Conservation (phyloP, 2,329 filamentous ascomycete species). For the Pyrenophora teres region DNA sequence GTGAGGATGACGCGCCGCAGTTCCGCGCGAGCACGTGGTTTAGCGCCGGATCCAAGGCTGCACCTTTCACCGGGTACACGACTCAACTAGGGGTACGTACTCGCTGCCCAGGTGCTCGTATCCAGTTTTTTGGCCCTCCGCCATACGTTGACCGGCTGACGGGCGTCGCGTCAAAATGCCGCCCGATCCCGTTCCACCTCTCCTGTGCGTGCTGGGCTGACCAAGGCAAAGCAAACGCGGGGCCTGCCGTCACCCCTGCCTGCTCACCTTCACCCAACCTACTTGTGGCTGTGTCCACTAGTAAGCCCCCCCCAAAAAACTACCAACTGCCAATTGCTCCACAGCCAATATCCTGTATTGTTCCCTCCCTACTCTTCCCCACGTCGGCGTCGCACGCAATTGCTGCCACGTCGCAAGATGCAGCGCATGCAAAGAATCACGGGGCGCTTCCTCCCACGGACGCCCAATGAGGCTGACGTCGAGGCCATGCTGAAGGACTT, state of each 20-base stretch:
- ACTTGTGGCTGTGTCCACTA: slow-evolving; percentile 26
- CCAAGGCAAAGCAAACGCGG: slow-evolving; percentile 27
- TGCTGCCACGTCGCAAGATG: slow-evolving; percentile 55
- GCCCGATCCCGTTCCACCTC: slow-evolving; percentile 1
- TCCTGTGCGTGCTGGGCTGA: slow-evolving; percentile 7
- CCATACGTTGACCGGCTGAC: slow-evolving; percentile 7
- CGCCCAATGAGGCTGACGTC: slow-evolving; percentile 77
- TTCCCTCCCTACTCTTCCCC: slow-evolving; percentile 1
- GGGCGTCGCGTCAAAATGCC: slow-evolving; percentile 6
- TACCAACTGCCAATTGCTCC: slow-evolving; percentile 1
- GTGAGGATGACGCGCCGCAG: slow-evolving; percentile 18
- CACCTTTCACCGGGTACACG: slow-evolving; percentile 7
- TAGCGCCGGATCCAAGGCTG: slow-evolving; percentile 6
- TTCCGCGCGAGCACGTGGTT: slow-evolving; percentile 18
- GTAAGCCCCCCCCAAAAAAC: slow-evolving; percentile 7
- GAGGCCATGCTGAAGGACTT: slow-evolving; percentile 77
- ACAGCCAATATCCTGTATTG: neutral
- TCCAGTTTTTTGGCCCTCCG: slow-evolving; percentile 6
- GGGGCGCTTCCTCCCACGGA: slow-evolving; percentile 71
- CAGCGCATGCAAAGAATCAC: slow-evolving; percentile 76
- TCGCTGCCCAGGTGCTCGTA: neutral
- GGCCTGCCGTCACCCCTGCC: slow-evolving; percentile 12
- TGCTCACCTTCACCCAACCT: slow-evolving; percentile 24
- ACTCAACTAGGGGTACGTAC: neutral
- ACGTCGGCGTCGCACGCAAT: slow-evolving; percentile 18